phyloP scores from a whole-genome alignment of 805 yeast genomes.

The Saturnispora kantuleensis region DNA sequence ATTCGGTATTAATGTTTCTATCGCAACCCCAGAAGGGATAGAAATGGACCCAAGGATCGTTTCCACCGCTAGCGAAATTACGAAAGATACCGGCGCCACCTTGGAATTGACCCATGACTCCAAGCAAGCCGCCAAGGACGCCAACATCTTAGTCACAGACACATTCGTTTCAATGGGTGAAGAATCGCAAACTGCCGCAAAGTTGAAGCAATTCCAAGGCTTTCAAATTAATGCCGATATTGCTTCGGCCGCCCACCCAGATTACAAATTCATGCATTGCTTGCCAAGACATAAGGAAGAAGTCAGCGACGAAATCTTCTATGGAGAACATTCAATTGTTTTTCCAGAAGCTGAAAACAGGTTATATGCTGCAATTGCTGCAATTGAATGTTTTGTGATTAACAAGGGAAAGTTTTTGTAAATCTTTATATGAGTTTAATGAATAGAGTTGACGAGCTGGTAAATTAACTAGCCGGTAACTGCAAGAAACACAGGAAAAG shows the following conservation, averaged over 20 bases:
- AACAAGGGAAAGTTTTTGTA: constrained; percentile 55
- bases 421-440: neutral
- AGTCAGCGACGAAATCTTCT: constrained; percentile 88
- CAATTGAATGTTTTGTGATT: constrained; percentile 77
- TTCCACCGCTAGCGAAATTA: constrained; percentile 42
- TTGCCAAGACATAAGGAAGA: constrained; percentile 93
- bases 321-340: constrained; percentile 72
- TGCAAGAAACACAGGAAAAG: too few relatives aligned
- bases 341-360: constrained; percentile 96
- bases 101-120: constrained; percentile 67
- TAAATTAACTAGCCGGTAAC: too few relatives aligned
- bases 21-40: constrained; percentile 77
- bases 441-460: too few relatives aligned
- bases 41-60: constrained; percentile 50
- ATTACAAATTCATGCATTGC: constrained; percentile 96
- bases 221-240: constrained; percentile 72
- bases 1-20: constrained; percentile 69
- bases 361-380: constrained; percentile 92
- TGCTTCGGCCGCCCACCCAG: constrained; percentile 50
- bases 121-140: constrained; percentile 54
- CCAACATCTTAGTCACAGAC: constrained; percentile 86
- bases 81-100: constrained; percentile 39
- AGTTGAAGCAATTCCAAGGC: constrained; percentile 73
- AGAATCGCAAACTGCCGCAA: constrained; percentile 64
- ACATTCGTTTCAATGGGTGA: constrained; percentile 99